Evolutionary conservation across 78 protist genomes (phyloP).

Genomic region (Mastigamoeba balamuthi): DNA sequence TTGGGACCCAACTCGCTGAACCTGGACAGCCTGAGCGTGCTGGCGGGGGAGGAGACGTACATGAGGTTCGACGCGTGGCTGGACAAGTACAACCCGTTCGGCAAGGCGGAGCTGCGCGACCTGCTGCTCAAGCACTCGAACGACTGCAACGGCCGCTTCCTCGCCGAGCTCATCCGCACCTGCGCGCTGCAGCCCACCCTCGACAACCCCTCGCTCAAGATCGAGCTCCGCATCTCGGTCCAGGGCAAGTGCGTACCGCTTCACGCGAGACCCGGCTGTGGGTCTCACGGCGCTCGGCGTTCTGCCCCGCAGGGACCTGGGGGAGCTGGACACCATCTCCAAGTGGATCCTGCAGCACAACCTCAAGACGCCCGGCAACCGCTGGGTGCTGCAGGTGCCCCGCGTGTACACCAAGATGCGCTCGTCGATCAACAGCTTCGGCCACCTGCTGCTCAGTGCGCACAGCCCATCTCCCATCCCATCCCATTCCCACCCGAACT

Average conservation of each 20-base stretch:
- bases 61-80: constrained; percentile 47
- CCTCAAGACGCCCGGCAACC: constrained; percentile 16
- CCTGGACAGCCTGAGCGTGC: too few relatives aligned
- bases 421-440: too few relatives aligned
- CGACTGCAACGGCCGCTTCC: constrained; percentile 15
- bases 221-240: constrained; percentile 55
- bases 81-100: constrained; percentile 24
- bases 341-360: constrained; percentile 27
- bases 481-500: too few relatives aligned
- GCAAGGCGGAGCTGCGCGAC: constrained; percentile 9
- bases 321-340: constrained; percentile 46
- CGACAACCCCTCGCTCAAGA: constrained; percentile 2
- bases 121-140: constrained; percentile 69
- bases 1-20: too few relatives aligned
- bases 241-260: too few relatives aligned
- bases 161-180: neutral
- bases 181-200: neutral
- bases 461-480: too few relatives aligned
- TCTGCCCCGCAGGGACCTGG: neutral
- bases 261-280: too few relatives aligned
- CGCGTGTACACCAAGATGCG: constrained; percentile 59
- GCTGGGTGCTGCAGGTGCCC: constrained; percentile 70
- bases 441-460: too few relatives aligned
- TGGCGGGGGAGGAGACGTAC: neutral
- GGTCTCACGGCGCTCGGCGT: too few relatives aligned